Conservation (phyloP, 805 yeast genomes). For the Nakazawaea wickerhamii region DNA sequence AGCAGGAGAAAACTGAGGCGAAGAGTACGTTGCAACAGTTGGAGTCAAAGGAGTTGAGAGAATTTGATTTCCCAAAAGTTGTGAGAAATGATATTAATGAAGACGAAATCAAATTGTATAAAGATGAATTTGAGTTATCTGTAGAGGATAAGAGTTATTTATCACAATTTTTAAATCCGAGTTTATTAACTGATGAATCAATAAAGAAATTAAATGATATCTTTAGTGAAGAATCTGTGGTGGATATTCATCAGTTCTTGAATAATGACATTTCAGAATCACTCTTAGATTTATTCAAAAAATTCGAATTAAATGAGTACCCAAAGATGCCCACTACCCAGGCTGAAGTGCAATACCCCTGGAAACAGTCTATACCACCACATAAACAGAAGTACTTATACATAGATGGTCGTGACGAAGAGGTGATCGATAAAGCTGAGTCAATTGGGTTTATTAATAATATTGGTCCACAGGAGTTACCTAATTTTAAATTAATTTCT, state of each 20-base stretch:
- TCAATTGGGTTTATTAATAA: constrained; percentile 28
- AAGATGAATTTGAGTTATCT: constrained; percentile 24
- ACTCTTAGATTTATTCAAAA: constrained; percentile 44
- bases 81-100: constrained; percentile 19
- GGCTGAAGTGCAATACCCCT: constrained; percentile 57
- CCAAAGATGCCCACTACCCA: constrained; percentile 51
- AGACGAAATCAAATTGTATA: constrained; percentile 32
- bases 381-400: constrained; percentile 87
- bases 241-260: constrained; percentile 62
- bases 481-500: constrained; percentile 42
- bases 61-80: constrained; percentile 76
- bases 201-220: constrained; percentile 38
- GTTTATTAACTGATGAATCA: constrained; percentile 35
- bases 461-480: constrained; percentile 37
- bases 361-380: constrained; percentile 92
- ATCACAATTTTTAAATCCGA: constrained; percentile 48
- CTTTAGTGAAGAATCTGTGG: constrained; percentile 64
- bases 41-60: constrained; percentile 70
- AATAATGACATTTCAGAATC: constrained; percentile 44
- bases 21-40: constrained; percentile 73
- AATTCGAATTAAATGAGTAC: constrained; percentile 51
- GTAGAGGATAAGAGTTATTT: constrained; percentile 46
- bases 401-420: constrained; percentile 55
- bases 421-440: constrained; percentile 26
- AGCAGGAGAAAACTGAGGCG: constrained; percentile 72